Evolutionary conservation across 2,329 filamentous ascomycete species (phyloP).

Genomic region (Diplodia scrobiculata): DNA sequence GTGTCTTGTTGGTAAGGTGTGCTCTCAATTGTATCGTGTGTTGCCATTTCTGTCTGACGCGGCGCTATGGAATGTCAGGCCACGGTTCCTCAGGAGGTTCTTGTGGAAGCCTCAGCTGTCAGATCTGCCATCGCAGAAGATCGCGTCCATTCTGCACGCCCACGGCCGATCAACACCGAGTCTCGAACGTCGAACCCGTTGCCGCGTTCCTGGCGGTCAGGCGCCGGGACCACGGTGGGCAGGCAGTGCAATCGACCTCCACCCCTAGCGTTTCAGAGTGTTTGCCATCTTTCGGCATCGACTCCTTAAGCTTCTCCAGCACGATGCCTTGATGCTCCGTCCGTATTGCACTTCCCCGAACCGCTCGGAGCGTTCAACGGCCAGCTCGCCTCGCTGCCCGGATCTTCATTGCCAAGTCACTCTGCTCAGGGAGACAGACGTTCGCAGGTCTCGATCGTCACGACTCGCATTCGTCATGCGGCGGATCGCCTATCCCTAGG

Average conservation of each 20-base stretch:
- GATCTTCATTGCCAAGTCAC: conserved; percentile 18
- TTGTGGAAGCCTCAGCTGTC: conserved; percentile 1
- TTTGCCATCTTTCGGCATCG: conserved; percentile 11
- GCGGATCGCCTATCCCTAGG: conserved; percentile 22
- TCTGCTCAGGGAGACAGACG: background rate
- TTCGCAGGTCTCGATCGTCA: background rate
- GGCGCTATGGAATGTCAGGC: conserved; percentile 17
- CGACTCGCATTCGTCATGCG: conserved; percentile 24
- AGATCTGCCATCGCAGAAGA: background rate
- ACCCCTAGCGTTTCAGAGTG: background rate
- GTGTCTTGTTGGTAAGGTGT: conserved; percentile 6
- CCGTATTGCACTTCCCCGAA: conserved; percentile 16
- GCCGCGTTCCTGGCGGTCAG: background rate
- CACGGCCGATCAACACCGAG: conserved; percentile 2
- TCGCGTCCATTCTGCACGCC: conserved; percentile 1
- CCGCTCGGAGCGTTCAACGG: conserved; percentile 9
- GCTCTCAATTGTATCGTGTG: conserved; percentile 2
- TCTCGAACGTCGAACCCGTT: background rate
- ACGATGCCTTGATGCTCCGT: background rate
- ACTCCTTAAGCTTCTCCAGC: conserved; percentile 17
- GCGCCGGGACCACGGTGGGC: conserved; percentile 16
- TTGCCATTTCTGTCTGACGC: conserved; percentile 20
- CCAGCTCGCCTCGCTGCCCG: conserved; percentile 1
- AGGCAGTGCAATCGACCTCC: background rate
- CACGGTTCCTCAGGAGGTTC: conserved; percentile 9